These are phyloP conservation scores for Taphrina wiesneri DNA, from an alignment of 1,139 yeast genomes.

Conservation along the genomic window DNA sequence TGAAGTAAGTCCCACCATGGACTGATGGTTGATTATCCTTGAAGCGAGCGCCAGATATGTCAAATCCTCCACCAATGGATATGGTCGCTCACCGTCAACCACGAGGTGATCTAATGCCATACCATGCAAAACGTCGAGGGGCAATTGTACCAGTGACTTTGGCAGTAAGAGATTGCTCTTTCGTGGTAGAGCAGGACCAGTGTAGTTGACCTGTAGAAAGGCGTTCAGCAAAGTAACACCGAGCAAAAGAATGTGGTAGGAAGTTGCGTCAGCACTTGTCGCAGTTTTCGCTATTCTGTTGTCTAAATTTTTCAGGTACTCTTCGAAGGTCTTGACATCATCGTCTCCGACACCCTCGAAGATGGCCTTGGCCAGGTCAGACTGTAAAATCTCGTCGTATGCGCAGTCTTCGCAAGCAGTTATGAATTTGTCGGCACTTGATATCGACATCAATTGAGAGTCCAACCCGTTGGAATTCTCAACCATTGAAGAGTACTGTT, in stretches of 20 bases:
- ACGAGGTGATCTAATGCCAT: conserved; percentile 43
- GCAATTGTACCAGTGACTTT: conserved; percentile 33
- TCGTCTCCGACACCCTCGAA: background rate
- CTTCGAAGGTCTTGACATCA: background rate
- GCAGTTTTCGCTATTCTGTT: background rate
- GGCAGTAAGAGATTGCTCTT: conserved; percentile 42
- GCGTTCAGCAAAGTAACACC: conserved; percentile 58
- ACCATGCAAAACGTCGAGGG: conserved; percentile 35
- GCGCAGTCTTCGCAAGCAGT: conserved; percentile 5
- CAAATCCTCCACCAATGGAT: conserved; percentile 44
- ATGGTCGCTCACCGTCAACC: conserved; percentile 43
- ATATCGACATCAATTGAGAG: background rate
- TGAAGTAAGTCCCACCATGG: conserved; percentile 20
- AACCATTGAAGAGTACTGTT: too few relatives aligned
- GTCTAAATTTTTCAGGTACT: background rate
- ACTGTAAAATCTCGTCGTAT: conserved; percentile 4
- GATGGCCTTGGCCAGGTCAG: conserved; percentile 1
- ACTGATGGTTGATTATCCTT: conserved; percentile 39
- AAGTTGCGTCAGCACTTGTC: background rate
- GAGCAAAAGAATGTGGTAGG: conserved; percentile 20
- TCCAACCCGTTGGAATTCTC: background rate
- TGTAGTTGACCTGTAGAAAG: conserved; percentile 74
- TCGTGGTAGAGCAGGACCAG: conserved; percentile 70
- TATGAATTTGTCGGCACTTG: background rate
- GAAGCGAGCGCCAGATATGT: conserved; percentile 44